These are phyloP conservation scores for Pseudogymnoascus sp. DNA, from an alignment of 2,329 filamentous ascomycete species.

Conservation along the genomic window DNA sequence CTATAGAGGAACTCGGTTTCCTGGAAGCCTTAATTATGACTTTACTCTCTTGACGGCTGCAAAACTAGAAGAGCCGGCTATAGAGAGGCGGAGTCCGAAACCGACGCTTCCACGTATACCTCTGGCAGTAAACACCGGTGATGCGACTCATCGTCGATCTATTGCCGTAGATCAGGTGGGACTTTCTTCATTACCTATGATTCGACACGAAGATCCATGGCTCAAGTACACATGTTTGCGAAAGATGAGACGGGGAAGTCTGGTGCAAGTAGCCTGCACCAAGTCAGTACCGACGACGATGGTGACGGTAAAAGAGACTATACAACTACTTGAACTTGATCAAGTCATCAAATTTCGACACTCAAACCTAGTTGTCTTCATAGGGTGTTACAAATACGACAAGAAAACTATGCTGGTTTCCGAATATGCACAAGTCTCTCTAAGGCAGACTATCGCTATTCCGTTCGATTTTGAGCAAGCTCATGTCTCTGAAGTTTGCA, in stretches of 20 bases:
- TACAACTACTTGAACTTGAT: neutral
- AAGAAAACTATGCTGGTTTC: neutral
- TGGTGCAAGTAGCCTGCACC: neutral
- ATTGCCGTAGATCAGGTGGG: neutral
- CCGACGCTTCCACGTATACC: neutral
- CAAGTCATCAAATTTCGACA: neutral
- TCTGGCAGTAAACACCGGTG: neutral
- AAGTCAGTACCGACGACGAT: neutral
- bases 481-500: neutral
- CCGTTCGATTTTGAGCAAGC: neutral
- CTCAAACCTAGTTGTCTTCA: neutral
- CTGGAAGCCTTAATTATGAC: neutral
- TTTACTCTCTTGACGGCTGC: neutral
- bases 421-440: neutral
- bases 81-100: neutral
- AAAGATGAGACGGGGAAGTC: neutral
- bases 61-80: neutral
- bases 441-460: neutral
- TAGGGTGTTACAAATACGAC: neutral
- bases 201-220: neutral
- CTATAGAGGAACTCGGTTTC: neutral
- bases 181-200: neutral
- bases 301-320: neutral
- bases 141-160: neutral
- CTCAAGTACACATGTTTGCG: neutral